These are phyloP conservation scores for Rhododendron simsii DNA, from an alignment of 148 eudicot species.

Conservation along the genomic window DNA sequence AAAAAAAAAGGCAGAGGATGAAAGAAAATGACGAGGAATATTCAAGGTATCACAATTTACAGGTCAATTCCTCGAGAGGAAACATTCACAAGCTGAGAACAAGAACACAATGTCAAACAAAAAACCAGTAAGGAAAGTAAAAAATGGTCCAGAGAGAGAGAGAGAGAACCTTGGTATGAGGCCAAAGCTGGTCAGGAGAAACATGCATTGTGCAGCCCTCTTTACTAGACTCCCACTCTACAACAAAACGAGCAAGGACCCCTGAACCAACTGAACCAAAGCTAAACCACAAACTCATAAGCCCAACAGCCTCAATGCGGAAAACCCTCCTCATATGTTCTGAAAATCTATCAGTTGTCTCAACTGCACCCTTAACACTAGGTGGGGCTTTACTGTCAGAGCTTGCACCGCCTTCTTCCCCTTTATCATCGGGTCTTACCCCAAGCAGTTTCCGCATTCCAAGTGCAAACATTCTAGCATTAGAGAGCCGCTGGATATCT, in stretches of 20 bases:
- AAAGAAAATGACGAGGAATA: background rate
- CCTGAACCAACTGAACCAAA: constrained; percentile 90
- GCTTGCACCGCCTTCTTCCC: constrained; percentile 47
- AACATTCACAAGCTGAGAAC: background rate
- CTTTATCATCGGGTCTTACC: constrained; percentile 57
- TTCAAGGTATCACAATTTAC: background rate
- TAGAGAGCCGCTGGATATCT: constrained; percentile 81
- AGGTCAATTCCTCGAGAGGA: background rate
- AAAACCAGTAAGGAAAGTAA: background rate
- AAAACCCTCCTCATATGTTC: constrained; percentile 91
- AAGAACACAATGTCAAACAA: background rate
- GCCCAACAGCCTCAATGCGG: constrained; percentile 93
- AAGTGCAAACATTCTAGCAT: constrained; percentile 89
- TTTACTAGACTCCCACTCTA: constrained; percentile 95
- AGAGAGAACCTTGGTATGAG: constrained; percentile 75
- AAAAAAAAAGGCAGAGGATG: background rate
- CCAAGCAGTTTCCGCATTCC: constrained; percentile 92
- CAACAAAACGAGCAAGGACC: constrained; percentile 88
- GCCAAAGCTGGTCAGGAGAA: constrained; percentile 98
- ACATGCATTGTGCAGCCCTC: constrained; percentile 99
- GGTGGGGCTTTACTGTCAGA: constrained; percentile 42
- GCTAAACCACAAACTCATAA: constrained; percentile 96
- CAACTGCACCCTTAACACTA: constrained; percentile 42
- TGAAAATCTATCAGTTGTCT: constrained; percentile 56
- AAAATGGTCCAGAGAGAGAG: background rate